Conservation (phyloP, 1,139 yeast species). For the Taphrina populina region DNA sequence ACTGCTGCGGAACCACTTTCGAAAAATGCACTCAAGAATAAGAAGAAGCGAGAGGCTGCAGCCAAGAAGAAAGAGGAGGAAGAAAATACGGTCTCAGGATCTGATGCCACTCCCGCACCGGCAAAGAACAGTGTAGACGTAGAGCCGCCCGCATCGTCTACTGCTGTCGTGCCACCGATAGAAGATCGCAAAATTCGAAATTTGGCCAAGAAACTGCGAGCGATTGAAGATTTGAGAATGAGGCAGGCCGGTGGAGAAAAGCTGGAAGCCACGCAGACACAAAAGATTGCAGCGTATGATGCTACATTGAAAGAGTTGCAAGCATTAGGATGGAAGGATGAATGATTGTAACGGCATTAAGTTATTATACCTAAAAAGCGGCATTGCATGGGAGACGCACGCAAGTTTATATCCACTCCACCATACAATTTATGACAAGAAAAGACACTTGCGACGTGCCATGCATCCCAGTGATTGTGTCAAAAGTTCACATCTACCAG, state of each 20-base stretch:
- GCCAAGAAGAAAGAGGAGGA: constrained; percentile 47
- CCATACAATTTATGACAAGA: too few relatives aligned
- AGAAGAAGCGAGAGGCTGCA: constrained; percentile 74
- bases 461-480: too few relatives aligned
- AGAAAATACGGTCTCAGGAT: constrained; percentile 39
- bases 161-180: constrained; percentile 38
- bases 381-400: too few relatives aligned
- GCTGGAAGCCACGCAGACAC: constrained; percentile 86
- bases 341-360: too few relatives aligned
- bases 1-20: constrained; percentile 45
- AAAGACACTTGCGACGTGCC: too few relatives aligned
- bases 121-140: constrained; percentile 26
- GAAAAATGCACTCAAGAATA: constrained; percentile 69
- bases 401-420: too few relatives aligned
- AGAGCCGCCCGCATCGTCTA: not conserved
- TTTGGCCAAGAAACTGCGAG: constrained; percentile 85
- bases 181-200: constrained; percentile 85
- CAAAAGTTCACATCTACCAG: too few relatives aligned
- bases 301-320: constrained; percentile 38
- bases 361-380: too few relatives aligned
- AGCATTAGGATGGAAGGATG: constrained; percentile 39
- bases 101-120: constrained; percentile 34
- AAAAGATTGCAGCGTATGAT: constrained; percentile 81
- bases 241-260: constrained; percentile 81
- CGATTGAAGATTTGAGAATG: constrained; percentile 83